These are phyloP conservation scores for Exophiala xenobiotica DNA, from an alignment of 2,329 filamentous ascomycete species.

Conservation along the genomic window DNA sequence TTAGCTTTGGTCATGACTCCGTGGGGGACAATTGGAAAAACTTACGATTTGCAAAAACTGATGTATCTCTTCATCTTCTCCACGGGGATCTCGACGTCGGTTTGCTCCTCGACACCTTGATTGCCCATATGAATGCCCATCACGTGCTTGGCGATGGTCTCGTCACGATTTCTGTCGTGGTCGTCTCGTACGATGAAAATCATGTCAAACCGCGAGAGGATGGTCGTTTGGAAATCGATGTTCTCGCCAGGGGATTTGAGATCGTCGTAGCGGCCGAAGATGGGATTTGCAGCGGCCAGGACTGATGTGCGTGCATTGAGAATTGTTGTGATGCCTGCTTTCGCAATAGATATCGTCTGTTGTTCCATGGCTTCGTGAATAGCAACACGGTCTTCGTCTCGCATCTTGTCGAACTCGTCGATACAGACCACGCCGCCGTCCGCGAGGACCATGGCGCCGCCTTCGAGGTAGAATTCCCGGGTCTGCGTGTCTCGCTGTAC, in stretches of 20 bases:
- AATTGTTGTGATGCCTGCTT: slow-evolving; percentile 97
- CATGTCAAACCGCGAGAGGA: slow-evolving; percentile 98
- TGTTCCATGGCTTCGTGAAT: slow-evolving; percentile 99
- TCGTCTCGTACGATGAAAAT: slow-evolving; percentile 98
- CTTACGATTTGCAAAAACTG: slow-evolving; percentile 91
- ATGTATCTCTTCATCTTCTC: slow-evolving; percentile 98
- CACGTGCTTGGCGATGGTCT: slow-evolving; percentile 92
- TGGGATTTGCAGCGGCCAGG: slow-evolving; percentile 91
- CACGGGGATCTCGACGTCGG: slow-evolving; percentile 84
- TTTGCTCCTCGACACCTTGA: slow-evolving; percentile 74
- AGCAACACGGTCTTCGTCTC: slow-evolving; percentile 93
- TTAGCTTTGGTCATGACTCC: slow-evolving; percentile 5
- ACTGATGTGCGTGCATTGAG: slow-evolving; percentile 95
- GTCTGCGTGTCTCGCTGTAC: slow-evolving; percentile 91
- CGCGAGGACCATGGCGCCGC: slow-evolving; percentile 96
- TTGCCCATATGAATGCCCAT: slow-evolving; percentile 97
- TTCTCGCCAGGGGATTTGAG: slow-evolving; percentile 97
- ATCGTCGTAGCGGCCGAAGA: slow-evolving; percentile 97
- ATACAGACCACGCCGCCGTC: slow-evolving; percentile 98
- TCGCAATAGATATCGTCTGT: slow-evolving; percentile 95
- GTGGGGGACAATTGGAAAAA: no score
- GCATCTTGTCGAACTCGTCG: slow-evolving; percentile 99
- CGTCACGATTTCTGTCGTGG: slow-evolving; percentile 84
- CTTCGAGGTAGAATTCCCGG: slow-evolving; percentile 95
- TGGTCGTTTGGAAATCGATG: slow-evolving; percentile 98